Evolutionary conservation across 257 asterid species (phyloP), one percentile per base, ranked within the genome.

Genomic region (Osmanthus fragrans): DNA sequence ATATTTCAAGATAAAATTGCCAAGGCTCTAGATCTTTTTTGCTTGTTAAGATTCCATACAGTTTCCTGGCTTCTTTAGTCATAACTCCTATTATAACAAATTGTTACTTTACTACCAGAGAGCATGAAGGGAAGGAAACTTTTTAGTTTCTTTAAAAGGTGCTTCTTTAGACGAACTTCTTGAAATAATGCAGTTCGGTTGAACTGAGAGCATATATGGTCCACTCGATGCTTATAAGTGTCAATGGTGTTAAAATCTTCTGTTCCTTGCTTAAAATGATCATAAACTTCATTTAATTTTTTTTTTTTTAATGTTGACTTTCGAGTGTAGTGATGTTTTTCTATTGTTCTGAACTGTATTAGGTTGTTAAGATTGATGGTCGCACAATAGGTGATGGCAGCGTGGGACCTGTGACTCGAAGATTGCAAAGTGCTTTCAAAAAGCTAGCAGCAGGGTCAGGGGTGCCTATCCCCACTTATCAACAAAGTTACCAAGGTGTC

Each of bases 321-420:
- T 78, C 27, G 29, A 33, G 51, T 54, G 51, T 42, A 78, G 58
- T 49, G 19, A 70, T 36, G 73, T 45, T 58, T 54, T 49, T 54
- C 45, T 83, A 30, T 21, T 51, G 51, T 7, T 7, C 77, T 45
- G 10, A 16, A 54, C 66, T 79, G 71, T 70, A 64, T 79, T 74
- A 94, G 98, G 98, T 92, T 54, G 76, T 86, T 73, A 88, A 84
- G 77, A 88, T 94, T 45, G 99, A 94, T 71, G 97, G 97, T 30
- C 96, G 99, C 60, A 72, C 79, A 56, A 64, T 94, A 23, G 97
- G 97, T 7, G 88, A 91, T 80, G 99, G 99, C 71, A 60, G 66
- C 73, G 96, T 94, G 66, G 99, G 99, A 84, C 89, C 97, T 0
- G 85, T 90, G 81, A 94, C 97, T 47, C 92, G 76, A 76, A 88